A percentile compares a stretch with the other conserved stretches of the same genome.
phyloP scores from a whole-genome alignment of 2,329 filamentous ascomycete genomes.

The Claviceps humidiphila region DNA sequence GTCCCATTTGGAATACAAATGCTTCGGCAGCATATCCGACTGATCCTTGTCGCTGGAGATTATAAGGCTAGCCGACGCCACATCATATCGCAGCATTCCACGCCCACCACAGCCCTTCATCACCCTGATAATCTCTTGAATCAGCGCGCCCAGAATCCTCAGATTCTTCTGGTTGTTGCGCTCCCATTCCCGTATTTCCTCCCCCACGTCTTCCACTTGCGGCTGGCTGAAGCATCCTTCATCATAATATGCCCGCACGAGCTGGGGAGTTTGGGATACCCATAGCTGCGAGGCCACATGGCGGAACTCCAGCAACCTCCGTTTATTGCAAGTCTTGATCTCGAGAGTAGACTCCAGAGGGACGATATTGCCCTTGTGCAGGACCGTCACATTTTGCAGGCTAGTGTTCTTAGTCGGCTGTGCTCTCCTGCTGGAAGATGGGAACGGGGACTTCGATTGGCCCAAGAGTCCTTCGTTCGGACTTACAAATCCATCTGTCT shows the following conservation, averaged over 20 bases:
- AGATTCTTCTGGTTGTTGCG: conserved; percentile 17
- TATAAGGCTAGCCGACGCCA: neutral
- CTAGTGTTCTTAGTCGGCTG: neutral
- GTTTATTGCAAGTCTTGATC: conserved; percentile 28
- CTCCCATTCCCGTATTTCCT: conserved; percentile 23
- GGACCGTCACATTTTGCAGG: conserved; percentile 17
- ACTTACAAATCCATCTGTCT: conserved; percentile 28
- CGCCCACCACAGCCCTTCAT: neutral
- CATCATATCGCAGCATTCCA: neutral
- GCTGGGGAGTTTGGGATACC: conserved; percentile 31
- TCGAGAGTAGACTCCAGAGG: conserved; percentile 25
- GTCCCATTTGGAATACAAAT: conserved; percentile 4
- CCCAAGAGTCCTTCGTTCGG: conserved; percentile 8
- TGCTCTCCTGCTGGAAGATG: conserved; percentile 7
- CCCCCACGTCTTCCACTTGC: conserved; percentile 19
- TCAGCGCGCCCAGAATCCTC: conserved; percentile 17
- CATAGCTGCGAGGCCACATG: conserved; percentile 29
- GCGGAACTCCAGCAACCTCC: conserved; percentile 18
- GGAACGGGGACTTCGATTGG: conserved; percentile 14
- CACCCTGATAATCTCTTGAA: conserved; percentile 10
- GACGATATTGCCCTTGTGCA: conserved; percentile 17
- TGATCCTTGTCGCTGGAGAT: neutral
- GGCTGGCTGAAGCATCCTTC: conserved; percentile 21
- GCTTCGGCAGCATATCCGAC: neutral
- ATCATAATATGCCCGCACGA: conserved; percentile 30